Evolutionary conservation across 306 rosid genomes (phyloP).

Genomic region (Lotus japonicus): DNA sequence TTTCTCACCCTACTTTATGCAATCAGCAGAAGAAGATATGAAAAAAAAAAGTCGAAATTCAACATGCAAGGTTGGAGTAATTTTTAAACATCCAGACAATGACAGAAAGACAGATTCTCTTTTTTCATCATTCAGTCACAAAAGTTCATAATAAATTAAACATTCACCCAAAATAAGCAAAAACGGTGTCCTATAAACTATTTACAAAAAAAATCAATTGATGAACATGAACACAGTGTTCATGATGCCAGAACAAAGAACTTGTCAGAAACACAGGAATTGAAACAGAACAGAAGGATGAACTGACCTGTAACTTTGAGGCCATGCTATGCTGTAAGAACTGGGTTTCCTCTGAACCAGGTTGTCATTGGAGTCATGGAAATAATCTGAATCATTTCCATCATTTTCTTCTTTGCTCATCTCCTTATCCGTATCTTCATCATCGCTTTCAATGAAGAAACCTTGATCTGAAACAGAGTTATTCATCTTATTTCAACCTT

Average conservation of each 20-base stretch:
- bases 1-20: not conserved
- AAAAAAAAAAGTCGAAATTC: no score
- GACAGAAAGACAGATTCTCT: not conserved
- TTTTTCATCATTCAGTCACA: not conserved
- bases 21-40: not conserved
- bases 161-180: not conserved
- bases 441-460: constrained; percentile 59
- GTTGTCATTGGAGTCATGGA: constrained; percentile 36
- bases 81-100: not conserved
- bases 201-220: not conserved
- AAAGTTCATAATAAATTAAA: not conserved
- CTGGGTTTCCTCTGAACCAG: constrained; percentile 41
- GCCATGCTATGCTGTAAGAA: constrained; percentile 67
- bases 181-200: not conserved
- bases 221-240: not conserved
- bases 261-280: not conserved
- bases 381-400: constrained; percentile 58
- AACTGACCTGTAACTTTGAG: constrained; percentile 77
- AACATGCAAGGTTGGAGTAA: not conserved
- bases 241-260: not conserved
- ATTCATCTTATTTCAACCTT: constrained; percentile 43
- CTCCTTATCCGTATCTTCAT: constrained; percentile 55
- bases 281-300: not conserved
- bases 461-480: constrained; percentile 58
- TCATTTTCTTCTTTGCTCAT: constrained; percentile 28